phyloP scores from a whole-genome alignment of 257 asterid genomes.

The Cynanchum wilfordii region DNA sequence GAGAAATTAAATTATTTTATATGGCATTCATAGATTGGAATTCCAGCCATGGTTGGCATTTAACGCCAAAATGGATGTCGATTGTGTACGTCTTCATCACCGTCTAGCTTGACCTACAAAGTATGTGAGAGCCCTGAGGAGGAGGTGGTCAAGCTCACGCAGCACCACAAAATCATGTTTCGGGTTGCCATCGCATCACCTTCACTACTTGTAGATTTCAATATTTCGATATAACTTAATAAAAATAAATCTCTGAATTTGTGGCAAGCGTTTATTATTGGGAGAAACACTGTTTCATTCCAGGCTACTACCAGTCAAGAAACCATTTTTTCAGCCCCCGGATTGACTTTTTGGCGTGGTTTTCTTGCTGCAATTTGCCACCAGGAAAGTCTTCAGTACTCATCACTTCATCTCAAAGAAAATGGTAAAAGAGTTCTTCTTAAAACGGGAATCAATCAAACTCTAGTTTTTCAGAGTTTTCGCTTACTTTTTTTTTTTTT shows the following conservation, averaged over 20 bases:
- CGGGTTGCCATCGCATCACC: background rate
- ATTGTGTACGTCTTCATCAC: background rate
- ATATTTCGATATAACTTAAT: too few species aligned
- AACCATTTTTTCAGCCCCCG: too few species aligned
- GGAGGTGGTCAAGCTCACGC: background rate
- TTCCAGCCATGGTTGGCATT: background rate
- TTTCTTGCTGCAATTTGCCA: constrained; percentile 3
- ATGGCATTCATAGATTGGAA: background rate
- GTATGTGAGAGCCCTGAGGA: background rate
- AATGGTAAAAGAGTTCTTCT: too few species aligned
- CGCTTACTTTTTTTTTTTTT: too few species aligned
- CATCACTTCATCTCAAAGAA: background rate
- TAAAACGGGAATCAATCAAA: too few species aligned
- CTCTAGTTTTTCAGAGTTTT: too few species aligned
- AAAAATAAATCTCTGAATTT: background rate
- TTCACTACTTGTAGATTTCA: background rate
- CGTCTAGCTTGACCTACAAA: background rate
- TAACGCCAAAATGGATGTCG: background rate
- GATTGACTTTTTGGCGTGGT: background rate
- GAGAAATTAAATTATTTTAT: too few species aligned
- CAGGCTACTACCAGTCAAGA: background rate
- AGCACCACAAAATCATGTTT: background rate
- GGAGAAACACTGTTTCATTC: background rate
- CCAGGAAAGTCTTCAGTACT: background rate
- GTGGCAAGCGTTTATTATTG: background rate